A percentile compares a stretch with the other conserved stretches of the same genome.
Conservation (phyloP, 768 basidiomycete species). For the Lentinula guzmanii region DNA sequence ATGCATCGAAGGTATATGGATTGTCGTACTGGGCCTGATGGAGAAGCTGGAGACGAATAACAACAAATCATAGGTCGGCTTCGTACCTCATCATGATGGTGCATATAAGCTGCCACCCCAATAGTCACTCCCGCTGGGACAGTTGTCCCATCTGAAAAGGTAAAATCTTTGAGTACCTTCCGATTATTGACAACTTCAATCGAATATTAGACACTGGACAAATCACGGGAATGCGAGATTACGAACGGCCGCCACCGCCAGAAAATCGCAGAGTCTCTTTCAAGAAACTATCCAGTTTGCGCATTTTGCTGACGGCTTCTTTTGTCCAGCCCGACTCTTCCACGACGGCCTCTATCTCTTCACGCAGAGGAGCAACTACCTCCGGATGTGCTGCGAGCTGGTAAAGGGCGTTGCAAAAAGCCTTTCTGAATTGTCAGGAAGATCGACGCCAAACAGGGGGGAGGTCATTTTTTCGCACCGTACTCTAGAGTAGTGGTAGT, state of each 20-base stretch:
- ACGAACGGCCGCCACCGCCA: slow-evolving; percentile 23
- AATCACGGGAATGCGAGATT: neutral
- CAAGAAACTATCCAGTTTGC: slow-evolving; percentile 39
- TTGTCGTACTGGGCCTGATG: slow-evolving; percentile 31
- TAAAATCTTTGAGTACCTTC: slow-evolving; percentile 18
- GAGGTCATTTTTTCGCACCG: neutral
- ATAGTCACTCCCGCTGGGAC: slow-evolving; percentile 21
- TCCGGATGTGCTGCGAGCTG: slow-evolving; percentile 30
- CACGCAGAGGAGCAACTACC: slow-evolving; percentile 27
- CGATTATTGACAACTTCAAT: slow-evolving; percentile 16
- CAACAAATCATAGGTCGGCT: neutral
- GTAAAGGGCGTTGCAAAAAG: slow-evolving; percentile 28
- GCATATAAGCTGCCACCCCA: slow-evolving; percentile 15
- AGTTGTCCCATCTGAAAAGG: slow-evolving; percentile 20
- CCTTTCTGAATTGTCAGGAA: slow-evolving; percentile 15
- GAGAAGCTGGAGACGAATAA: neutral
- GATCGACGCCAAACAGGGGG: neutral
- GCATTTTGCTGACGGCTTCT: slow-evolving; percentile 29
- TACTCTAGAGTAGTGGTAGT: neutral
- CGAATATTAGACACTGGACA: neutral
- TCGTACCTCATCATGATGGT: slow-evolving; percentile 17
- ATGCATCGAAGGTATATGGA: slow-evolving; percentile 36
- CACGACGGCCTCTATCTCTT: slow-evolving; percentile 36
- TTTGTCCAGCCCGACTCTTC: slow-evolving; percentile 31
- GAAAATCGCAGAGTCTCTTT: slow-evolving; percentile 31